Evolutionary conservation across 352 stramenopile species (phyloP).

Genomic region (Phytophthora europaea): DNA sequence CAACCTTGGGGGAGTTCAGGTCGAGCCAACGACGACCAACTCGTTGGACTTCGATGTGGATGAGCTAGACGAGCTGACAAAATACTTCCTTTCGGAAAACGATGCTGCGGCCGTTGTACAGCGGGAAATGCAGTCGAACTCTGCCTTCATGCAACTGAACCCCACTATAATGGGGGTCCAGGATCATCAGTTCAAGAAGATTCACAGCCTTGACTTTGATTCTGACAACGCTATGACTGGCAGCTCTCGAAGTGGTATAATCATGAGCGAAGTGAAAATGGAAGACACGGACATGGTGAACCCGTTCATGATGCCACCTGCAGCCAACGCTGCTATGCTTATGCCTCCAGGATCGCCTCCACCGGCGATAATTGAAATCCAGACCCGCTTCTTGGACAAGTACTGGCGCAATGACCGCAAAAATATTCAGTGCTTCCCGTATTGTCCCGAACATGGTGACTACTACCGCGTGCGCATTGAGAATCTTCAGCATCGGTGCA

Average conservation of each 20-base stretch:
- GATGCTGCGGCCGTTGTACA: conserved; percentile 45
- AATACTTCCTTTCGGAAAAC: conserved; percentile 78
- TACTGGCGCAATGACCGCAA: conserved; percentile 95
- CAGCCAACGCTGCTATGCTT: conserved; percentile 14
- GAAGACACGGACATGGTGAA: conserved; percentile 56
- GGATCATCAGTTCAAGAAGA: conserved; percentile 65
- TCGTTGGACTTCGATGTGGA: conserved; percentile 77
- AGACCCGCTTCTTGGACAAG: conserved; percentile 89
- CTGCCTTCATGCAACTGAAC: conserved; percentile 17
- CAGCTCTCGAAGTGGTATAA: conserved; percentile 32
- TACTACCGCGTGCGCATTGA: conserved; percentile 92
- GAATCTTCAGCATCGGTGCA: conserved; percentile 84
- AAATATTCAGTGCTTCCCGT: conserved; percentile 94
- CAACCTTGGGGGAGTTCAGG: conserved; percentile 12
- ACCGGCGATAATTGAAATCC: conserved; percentile 76
- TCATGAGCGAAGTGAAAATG: conserved; percentile 38
- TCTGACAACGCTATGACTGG: conserved; percentile 45
- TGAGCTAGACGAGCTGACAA: conserved; percentile 79
- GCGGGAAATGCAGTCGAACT: conserved; percentile 39
- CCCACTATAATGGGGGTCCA: conserved; percentile 8
- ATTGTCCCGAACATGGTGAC: conserved; percentile 90
- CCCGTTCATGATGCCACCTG: conserved; percentile 51
- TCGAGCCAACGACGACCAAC: conserved; percentile 50
- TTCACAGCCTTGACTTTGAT: conserved; percentile 84
- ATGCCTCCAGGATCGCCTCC: conserved; percentile 24